These are phyloP conservation scores for Kwoniella sp. DNA, from an alignment of 768 basidiomycete species.

Conservation along the genomic window DNA sequence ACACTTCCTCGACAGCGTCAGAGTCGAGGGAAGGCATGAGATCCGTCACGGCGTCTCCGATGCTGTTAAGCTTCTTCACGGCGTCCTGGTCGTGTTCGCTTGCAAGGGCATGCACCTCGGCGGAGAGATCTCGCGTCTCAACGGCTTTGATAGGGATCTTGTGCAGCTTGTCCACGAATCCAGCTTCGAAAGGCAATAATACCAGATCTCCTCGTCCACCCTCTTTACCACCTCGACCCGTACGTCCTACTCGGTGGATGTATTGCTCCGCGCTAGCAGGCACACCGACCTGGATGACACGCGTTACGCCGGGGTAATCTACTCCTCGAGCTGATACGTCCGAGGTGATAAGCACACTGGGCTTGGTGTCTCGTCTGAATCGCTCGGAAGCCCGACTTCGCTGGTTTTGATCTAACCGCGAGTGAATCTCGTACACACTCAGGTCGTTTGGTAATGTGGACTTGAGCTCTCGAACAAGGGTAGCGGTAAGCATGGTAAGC, in stretches of 20 bases:
- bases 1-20: slow-evolving; percentile 65
- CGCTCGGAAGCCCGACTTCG: slow-evolving; percentile 65
- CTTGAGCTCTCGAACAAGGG: slow-evolving; percentile 64
- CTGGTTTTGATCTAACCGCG: slow-evolving; percentile 66
- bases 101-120: slow-evolving; percentile 62
- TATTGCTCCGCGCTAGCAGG: slow-evolving; percentile 73
- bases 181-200: slow-evolving; percentile 75
- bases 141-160: slow-evolving; percentile 72
- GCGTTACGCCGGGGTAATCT: slow-evolving; percentile 84
- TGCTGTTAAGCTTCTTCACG: slow-evolving; percentile 37
- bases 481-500: slow-evolving; percentile 74
- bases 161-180: slow-evolving; percentile 67
- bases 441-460: slow-evolving; percentile 64
- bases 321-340: slow-evolving; percentile 87
- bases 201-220: slow-evolving; percentile 80
- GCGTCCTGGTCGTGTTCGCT: slow-evolving; percentile 62
- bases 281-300: slow-evolving; percentile 87
- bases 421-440: slow-evolving; percentile 77
- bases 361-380: slow-evolving; percentile 65
- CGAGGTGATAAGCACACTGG: slow-evolving; percentile 75
- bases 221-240: slow-evolving; percentile 68
- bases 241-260: slow-evolving; percentile 81
- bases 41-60: slow-evolving; percentile 47
- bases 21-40: slow-evolving; percentile 58
- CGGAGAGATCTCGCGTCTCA: slow-evolving; percentile 60